Evolutionary conservation across 768 basidiomycete species (phyloP).

Genomic region (Lentinula detonsa): DNA sequence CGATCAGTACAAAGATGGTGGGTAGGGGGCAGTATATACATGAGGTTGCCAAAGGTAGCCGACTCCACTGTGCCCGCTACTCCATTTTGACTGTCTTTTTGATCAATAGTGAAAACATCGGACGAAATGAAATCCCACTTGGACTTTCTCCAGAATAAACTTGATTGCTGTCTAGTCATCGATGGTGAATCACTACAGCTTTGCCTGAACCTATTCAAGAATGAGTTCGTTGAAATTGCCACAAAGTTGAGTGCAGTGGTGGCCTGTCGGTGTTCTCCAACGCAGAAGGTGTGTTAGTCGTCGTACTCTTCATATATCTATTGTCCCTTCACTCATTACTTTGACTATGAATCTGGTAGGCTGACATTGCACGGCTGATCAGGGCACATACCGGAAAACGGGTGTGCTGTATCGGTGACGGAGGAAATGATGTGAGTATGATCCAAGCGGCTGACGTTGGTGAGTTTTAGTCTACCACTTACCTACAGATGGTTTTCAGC

Average conservation of each 20-base stretch:
- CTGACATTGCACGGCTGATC: slow-evolving; percentile 93
- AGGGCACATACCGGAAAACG: slow-evolving; percentile 87
- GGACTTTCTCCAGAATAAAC: slow-evolving; percentile 89
- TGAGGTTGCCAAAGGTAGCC: slow-evolving; percentile 85
- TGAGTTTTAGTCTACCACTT: slow-evolving; percentile 32
- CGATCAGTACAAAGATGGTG: slow-evolving; percentile 94
- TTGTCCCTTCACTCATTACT: no score
- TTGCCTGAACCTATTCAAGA: slow-evolving; percentile 83
- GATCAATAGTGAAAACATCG: slow-evolving; percentile 68
- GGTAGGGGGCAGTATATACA: slow-evolving; percentile 97
- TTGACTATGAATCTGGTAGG: slow-evolving; percentile 19
- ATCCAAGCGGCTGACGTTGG: slow-evolving; percentile 99
- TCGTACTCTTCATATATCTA: not conserved
- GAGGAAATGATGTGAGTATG: slow-evolving; percentile 99
- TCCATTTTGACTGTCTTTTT: slow-evolving; percentile 1
- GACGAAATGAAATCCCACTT: slow-evolving; percentile 83
- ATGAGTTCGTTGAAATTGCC: slow-evolving; percentile 93
- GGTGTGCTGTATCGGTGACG: slow-evolving; percentile 98
- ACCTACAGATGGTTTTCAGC: no score
- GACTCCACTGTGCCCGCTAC: not conserved
- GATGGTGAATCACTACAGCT: slow-evolving; percentile 96
- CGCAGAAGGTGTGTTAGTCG: slow-evolving; percentile 59
- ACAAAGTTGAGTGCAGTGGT: slow-evolving; percentile 96
- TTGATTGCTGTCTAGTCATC: slow-evolving; percentile 97
- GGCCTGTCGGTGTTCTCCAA: slow-evolving; percentile 96